Evolutionary conservation across 2,329 filamentous ascomycete genomes (phyloP).

Genomic region (Phoma sp.): DNA sequence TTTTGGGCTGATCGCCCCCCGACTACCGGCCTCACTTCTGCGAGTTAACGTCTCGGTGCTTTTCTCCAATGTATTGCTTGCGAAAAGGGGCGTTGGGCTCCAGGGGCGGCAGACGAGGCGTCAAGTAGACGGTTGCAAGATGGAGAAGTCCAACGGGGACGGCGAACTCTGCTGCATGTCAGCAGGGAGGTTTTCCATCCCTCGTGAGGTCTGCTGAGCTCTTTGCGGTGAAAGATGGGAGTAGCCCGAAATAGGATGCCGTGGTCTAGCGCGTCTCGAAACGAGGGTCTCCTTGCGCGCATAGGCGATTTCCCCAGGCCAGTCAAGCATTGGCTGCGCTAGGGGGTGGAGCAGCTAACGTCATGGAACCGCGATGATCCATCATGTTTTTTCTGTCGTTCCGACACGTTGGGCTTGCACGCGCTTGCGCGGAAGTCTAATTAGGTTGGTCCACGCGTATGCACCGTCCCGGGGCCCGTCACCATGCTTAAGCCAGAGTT

Average conservation of each 20-base stretch:
- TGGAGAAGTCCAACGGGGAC: too few relatives aligned
- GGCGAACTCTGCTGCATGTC: too few relatives aligned
- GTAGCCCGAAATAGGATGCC: slow-evolving; percentile 6
- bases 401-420: slow-evolving; percentile 7
- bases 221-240: too few relatives aligned
- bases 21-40: slow-evolving; percentile 12
- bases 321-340: not conserved
- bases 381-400: slow-evolving; percentile 5
- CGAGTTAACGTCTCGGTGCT: not conserved
- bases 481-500: slow-evolving; percentile 8
- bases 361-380: slow-evolving; percentile 8
- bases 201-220: too few relatives aligned
- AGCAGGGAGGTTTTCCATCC: too few relatives aligned
- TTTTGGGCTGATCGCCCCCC: not conserved
- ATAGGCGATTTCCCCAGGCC: slow-evolving; percentile 4
- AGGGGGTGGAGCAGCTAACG: slow-evolving; percentile 7
- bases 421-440: slow-evolving; percentile 11
- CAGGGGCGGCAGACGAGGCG: not conserved
- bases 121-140: too few relatives aligned
- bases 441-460: slow-evolving; percentile 2
- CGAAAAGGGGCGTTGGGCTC: slow-evolving; percentile 1
- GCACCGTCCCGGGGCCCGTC: not conserved
- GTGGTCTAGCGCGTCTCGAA: not conserved
- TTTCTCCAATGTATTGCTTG: not conserved
- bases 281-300: slow-evolving; percentile 3